Conservation (phyloP, 106 monocot species). For the Apostasia ramifera region DNA sequence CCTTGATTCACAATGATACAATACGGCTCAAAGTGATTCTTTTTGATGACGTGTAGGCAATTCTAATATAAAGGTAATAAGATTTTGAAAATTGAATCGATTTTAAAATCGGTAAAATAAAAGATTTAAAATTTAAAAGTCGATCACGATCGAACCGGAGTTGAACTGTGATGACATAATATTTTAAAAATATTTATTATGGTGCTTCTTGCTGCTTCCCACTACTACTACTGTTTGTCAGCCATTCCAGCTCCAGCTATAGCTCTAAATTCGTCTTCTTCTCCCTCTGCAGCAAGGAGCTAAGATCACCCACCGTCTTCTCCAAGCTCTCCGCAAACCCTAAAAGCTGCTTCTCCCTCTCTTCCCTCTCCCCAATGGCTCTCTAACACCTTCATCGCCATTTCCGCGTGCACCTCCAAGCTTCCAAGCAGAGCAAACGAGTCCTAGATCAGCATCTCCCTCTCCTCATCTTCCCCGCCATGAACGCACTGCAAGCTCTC, state of each 20-base stretch:
- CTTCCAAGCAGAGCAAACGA: slow-evolving; percentile 39
- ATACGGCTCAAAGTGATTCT: too few relatives aligned
- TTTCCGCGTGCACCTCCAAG: slow-evolving; percentile 53
- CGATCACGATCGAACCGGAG: too few relatives aligned
- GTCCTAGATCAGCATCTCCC: slow-evolving; percentile 3
- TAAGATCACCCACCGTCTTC: slow-evolving; percentile 46
- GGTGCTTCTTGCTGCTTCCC: not conserved
- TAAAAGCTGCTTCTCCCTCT: slow-evolving; percentile 29
- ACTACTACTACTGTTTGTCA: not conserved
- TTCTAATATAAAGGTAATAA: too few relatives aligned
- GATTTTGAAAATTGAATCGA: too few relatives aligned
- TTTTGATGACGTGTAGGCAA: too few relatives aligned
- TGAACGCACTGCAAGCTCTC: slow-evolving; percentile 4
- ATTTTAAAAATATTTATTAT: too few relatives aligned
- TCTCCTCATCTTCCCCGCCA: slow-evolving; percentile 1
- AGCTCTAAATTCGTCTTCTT: slow-evolving; percentile 37
- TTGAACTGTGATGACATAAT: too few relatives aligned
- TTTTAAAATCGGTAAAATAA: too few relatives aligned
- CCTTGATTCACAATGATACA: too few relatives aligned
- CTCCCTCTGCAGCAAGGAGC: slow-evolving; percentile 35
- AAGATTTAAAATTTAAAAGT: too few relatives aligned
- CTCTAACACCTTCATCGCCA: slow-evolving; percentile 48
- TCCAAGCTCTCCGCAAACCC: slow-evolving; percentile 36
- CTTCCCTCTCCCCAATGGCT: slow-evolving; percentile 12
- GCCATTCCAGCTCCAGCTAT: slow-evolving; percentile 26